A percentile compares a stretch with the other conserved stretches of the same genome.
These are phyloP conservation scores for Shiraia bambusicola DNA, from an alignment of 2,329 filamentous ascomycete genomes.

Conservation along the genomic window DNA sequence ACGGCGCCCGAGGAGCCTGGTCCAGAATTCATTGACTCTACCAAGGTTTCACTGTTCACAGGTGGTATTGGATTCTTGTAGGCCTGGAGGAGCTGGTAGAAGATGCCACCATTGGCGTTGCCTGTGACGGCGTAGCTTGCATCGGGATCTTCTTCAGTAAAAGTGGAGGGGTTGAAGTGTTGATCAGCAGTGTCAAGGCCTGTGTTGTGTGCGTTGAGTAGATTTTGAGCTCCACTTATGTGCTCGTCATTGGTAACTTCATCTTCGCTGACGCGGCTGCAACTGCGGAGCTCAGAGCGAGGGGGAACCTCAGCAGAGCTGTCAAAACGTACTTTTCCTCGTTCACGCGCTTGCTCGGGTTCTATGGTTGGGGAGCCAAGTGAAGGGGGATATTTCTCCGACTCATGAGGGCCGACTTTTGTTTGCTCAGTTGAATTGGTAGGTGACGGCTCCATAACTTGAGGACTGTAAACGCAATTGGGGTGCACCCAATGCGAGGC, in stretches of 20 bases:
- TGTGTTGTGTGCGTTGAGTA: constrained; percentile 22
- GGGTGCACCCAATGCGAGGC: background rate
- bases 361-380: constrained; percentile 12
- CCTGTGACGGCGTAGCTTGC: constrained; percentile 29
- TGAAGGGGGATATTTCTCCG: constrained; percentile 5
- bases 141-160: constrained; percentile 14
- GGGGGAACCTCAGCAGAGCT: constrained; percentile 26
- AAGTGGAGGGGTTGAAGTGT: background rate
- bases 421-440: constrained; percentile 15
- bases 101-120: constrained; percentile 32
- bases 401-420: constrained; percentile 13
- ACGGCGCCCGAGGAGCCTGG: constrained; percentile 24
- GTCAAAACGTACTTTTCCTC: constrained; percentile 30
- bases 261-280: constrained; percentile 16
- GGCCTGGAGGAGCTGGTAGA: constrained; percentile 36
- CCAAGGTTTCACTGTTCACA: constrained; percentile 14
- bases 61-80: constrained; percentile 27
- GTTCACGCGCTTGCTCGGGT: constrained; percentile 14
- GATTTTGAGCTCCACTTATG: constrained; percentile 23
- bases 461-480: background rate
- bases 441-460: constrained; percentile 20
- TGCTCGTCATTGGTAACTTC: constrained; percentile 17
- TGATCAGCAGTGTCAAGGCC: constrained; percentile 5
- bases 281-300: constrained; percentile 9
- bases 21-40: constrained; percentile 14